A percentile compares a stretch with the other conserved stretches of the same genome.
phyloP scores from a whole-genome alignment of 192 early-diverging fungal species.

The Coemansia reversa region DNA sequence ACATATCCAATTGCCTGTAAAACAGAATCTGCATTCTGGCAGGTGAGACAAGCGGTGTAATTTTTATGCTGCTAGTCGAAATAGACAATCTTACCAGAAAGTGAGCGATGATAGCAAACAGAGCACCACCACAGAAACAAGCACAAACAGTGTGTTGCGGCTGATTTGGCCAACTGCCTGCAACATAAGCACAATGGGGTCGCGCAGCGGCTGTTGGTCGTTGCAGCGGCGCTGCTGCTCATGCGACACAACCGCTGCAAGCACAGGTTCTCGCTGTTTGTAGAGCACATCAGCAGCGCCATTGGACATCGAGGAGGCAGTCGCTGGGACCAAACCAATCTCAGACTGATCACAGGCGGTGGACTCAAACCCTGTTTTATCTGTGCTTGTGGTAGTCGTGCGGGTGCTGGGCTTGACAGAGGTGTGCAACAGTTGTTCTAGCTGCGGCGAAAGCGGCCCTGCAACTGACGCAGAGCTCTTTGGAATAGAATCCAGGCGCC shows the following conservation, averaged over 20 bases:
- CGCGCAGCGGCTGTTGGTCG: background rate
- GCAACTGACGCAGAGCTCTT: background rate
- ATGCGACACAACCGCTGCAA: too few species aligned
- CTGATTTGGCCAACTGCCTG: constrained; percentile 15
- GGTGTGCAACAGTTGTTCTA: background rate
- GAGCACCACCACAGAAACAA: constrained; percentile 15
- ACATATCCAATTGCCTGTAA: too few species aligned
- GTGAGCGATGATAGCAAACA: constrained; percentile 14
- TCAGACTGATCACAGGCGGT: too few species aligned
- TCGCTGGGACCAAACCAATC: too few species aligned
- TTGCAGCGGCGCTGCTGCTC: background rate
- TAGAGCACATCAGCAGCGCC: too few species aligned
- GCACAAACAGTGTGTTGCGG: constrained; percentile 20
- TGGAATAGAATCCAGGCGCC: background rate
- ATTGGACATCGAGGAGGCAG: too few species aligned
- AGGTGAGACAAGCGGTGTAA: too few species aligned
- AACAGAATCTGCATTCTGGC: too few species aligned
- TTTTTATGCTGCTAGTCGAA: background rate
- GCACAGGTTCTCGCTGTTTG: too few species aligned
- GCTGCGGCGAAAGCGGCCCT: background rate
- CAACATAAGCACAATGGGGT: constrained; percentile 10
- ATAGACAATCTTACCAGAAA: constrained; percentile 6
- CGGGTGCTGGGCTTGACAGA: too few species aligned
- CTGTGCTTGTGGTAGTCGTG: too few species aligned
- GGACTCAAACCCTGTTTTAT: too few species aligned